phyloP scores from a whole-genome alignment of 139 green algal genomes.

The Diplosphaera chodatii region DNA sequence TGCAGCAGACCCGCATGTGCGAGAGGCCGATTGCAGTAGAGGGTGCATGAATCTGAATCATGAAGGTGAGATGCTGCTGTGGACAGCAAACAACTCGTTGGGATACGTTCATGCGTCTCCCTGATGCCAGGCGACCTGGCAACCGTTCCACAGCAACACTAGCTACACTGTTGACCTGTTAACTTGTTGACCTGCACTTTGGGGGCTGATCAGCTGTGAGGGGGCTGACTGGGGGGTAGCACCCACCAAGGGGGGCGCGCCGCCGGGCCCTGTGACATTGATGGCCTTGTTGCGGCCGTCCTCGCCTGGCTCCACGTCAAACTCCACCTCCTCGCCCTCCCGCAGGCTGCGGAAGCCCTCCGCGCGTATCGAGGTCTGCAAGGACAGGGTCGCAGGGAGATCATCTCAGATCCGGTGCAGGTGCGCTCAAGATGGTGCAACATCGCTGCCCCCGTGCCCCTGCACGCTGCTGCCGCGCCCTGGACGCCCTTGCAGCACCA shows the following conservation, averaged over 20 bases:
- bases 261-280: conserved; percentile 65
- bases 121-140: not conserved
- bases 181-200: too few species aligned
- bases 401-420: not conserved
- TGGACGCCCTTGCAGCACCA: too few species aligned
- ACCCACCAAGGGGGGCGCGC: conserved; percentile 39
- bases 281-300: conserved; percentile 41
- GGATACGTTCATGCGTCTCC: not conserved
- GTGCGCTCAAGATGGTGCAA: not conserved
- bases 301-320: conserved; percentile 45
- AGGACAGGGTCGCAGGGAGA: not conserved
- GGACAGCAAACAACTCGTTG: not conserved
- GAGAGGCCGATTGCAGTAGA: too few species aligned
- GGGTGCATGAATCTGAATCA: too few species aligned
- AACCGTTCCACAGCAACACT: not conserved
- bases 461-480: not conserved
- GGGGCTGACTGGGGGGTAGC: not conserved
- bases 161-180: too few species aligned
- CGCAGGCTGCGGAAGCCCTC: conserved; percentile 61
- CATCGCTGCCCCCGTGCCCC: not conserved
- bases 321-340: conserved; percentile 64
- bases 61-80: not conserved
- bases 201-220: too few species aligned
- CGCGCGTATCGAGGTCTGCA: conserved; percentile 45
- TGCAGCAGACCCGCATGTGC: too few species aligned